Base-by-base conservation (phyloP, 1,284 basidiomycete genomes). In the Porogramme epimiltina region DNA sequence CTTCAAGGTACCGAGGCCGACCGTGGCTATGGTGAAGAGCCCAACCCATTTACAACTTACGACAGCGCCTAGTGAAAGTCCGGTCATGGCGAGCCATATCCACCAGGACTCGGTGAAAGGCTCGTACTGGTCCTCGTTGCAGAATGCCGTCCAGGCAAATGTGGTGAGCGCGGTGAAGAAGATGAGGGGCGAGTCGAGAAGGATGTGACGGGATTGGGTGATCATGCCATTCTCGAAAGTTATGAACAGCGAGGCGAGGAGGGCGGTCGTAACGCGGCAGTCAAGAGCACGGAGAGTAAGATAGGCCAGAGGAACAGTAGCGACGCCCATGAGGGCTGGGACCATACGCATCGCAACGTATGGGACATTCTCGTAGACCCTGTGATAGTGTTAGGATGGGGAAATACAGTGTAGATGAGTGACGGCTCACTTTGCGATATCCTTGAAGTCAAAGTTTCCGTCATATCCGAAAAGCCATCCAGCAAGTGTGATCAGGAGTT, bases 41-140 rank as follows among this genome's bases (percentile, higher is more conserved):
- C 97, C 97, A 47, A 99, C 96, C 97, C 97, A 99, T 72, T 99
- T 99, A 74, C 92, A 95, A 64, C 87, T 91, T 40, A 91, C 84
- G 36, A 97, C 94, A 1, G 94, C 93, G 39, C 97, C 97, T 18
- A 99, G 84, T 0, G 87, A 85, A 18, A 95, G 75, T 33, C 97
- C 97, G 0, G 93, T 91, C 37, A 97, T 78, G n/a, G 81, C 73
- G 20, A 99, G 86, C 86, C 93, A 96, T 0, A 78, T 76, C 97
- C 97, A 99, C 96, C 97, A 99, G 2, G 75, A 71, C 6, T 81
- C 73, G 0, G 91, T 89, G 70, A 98, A 99, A 0, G 94, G 79
- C 62, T 84, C 73, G 56, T 84, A 78, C 62, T 84, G 86, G 74
- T 98, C 91, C 69, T 96, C 91, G 70, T 95, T 95, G 67, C 83